Evolutionary conservation across 108 stramenopile genomes (phyloP).

Genomic region (Cyclostephanos invisitatus): DNA sequence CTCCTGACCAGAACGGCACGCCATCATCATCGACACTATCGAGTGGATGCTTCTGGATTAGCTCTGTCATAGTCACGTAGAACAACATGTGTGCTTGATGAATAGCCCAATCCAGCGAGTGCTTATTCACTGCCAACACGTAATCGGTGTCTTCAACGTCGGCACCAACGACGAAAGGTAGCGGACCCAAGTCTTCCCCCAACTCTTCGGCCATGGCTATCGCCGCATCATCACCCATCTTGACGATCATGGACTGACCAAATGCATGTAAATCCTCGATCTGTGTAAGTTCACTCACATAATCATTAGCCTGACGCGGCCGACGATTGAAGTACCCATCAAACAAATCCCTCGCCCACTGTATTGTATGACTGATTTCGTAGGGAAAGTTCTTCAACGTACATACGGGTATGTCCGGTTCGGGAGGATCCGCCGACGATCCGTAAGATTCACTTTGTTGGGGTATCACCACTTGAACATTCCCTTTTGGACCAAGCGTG

Average conservation of each 20-base stretch:
- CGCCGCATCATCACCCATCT: constrained; percentile 70
- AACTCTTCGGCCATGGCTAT: constrained; percentile 68
- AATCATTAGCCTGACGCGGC: constrained; percentile 78
- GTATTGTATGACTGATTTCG: constrained; percentile 87
- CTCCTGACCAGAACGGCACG: constrained; percentile 91
- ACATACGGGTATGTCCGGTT: constrained; percentile 86
- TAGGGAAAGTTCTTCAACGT: constrained; percentile 91
- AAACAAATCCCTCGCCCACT: constrained; percentile 88
- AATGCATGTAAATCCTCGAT: constrained; percentile 44
- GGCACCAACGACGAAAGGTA: constrained; percentile 27
- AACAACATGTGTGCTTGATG: constrained; percentile 56
- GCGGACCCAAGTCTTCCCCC: constrained; percentile 63
- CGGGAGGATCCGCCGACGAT: constrained; percentile 86
- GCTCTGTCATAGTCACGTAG: constrained; percentile 54
- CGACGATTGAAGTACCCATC: constrained; percentile 81
- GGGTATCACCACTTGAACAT: constrained; percentile 89
- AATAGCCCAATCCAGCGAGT: constrained; percentile 70
- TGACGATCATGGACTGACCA: constrained; percentile 44
- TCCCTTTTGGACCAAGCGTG: constrained; percentile 87
- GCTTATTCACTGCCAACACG: constrained; percentile 33
- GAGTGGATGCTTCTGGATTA: constrained; percentile 81
- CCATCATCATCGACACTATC: constrained; percentile 95
- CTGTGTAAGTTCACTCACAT: constrained; percentile 40
- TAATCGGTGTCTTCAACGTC: constrained; percentile 46
- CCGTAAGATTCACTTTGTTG: constrained; percentile 85